Percentiles rank a stretch among this genome's conserved stretches.
Conservation (phyloP, 495 filamentous ascomycete genomes). For the Lepidopterella palustris region DNA sequence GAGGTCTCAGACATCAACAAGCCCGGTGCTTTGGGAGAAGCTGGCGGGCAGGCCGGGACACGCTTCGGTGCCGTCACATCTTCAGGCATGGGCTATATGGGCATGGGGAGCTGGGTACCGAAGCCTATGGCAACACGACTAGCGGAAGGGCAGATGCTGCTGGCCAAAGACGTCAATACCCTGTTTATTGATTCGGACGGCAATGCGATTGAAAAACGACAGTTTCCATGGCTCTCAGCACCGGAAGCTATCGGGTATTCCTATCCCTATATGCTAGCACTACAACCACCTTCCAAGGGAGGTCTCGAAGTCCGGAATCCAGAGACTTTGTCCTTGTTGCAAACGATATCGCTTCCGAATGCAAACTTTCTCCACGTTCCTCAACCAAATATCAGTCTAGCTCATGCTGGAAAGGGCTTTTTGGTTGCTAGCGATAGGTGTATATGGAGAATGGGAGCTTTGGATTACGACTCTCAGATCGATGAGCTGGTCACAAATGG, state of each 20-base stretch:
- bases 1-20: slow-evolving; percentile 70
- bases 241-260: slow-evolving; percentile 90
- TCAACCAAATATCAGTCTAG: slow-evolving; percentile 83
- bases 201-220: slow-evolving; percentile 72
- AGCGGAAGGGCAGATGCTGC: slow-evolving; percentile 71
- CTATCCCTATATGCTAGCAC: slow-evolving; percentile 86
- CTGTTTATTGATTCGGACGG: slow-evolving; percentile 82
- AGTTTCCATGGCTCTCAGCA: slow-evolving; percentile 83
- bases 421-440: slow-evolving; percentile 79
- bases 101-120: slow-evolving; percentile 81
- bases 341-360: slow-evolving; percentile 71
- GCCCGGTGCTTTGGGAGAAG: slow-evolving; percentile 66
- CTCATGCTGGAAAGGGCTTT: slow-evolving; percentile 92
- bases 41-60: slow-evolving; percentile 53
- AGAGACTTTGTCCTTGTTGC: slow-evolving; percentile 77
- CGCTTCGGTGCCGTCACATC: slow-evolving; percentile 62
- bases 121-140: slow-evolving; percentile 81
- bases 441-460: slow-evolving; percentile 94
- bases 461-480: slow-evolving; percentile 87
- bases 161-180: slow-evolving; percentile 94
- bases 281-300: slow-evolving; percentile 79
- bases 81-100: slow-evolving; percentile 90
- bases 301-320: slow-evolving; percentile 88
- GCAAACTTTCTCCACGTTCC: slow-evolving; percentile 86
- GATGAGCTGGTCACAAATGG: slow-evolving; percentile 71